phyloP scores from a whole-genome alignment of 2,329 filamentous ascomycete genomes.

The Leptographium wingfieldii region DNA sequence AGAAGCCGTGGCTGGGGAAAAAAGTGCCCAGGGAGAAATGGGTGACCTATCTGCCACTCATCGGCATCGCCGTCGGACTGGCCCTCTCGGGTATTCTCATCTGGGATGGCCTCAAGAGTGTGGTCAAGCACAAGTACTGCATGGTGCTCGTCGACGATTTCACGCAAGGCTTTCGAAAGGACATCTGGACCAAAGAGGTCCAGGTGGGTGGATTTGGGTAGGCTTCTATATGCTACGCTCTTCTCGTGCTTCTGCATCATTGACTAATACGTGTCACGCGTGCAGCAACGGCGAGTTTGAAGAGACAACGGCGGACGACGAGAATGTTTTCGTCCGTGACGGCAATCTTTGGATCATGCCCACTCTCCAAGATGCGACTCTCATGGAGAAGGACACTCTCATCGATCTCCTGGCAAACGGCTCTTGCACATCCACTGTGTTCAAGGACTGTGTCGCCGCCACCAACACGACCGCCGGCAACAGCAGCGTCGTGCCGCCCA shows the following conservation, averaged over 20 bases:
- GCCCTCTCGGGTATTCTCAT: slow-evolving; percentile 57
- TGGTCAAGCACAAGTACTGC: slow-evolving; percentile 65
- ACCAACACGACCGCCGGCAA: slow-evolving; percentile 64
- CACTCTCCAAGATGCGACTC: slow-evolving; percentile 56
- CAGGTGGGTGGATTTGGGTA: slow-evolving; percentile 67
- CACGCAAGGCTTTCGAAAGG: slow-evolving; percentile 40
- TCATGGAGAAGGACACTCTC: slow-evolving; percentile 52
- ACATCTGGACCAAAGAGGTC: slow-evolving; percentile 62
- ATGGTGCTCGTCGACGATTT: slow-evolving; percentile 56
- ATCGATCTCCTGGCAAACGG: slow-evolving; percentile 56
- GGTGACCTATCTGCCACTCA: slow-evolving; percentile 66
- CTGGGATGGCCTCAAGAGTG: slow-evolving; percentile 60
- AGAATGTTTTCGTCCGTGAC: slow-evolving; percentile 63
- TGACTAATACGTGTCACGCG: neutral
- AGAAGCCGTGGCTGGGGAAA: slow-evolving; percentile 66
- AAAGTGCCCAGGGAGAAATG: slow-evolving; percentile 72
- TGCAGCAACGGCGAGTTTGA: slow-evolving; percentile 66
- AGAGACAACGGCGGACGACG: slow-evolving; percentile 55
- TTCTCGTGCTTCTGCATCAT: neutral
- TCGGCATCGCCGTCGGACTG: slow-evolving; percentile 59
- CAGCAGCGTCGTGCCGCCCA: slow-evolving; percentile 62
- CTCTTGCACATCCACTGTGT: slow-evolving; percentile 51
- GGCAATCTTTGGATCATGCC: slow-evolving; percentile 63
- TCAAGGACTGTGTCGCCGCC: slow-evolving; percentile 49
- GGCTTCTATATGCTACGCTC: slow-evolving; percentile 18